phyloP scores from a whole-genome alignment of 345 rosid species.

The Firmiana major region DNA sequence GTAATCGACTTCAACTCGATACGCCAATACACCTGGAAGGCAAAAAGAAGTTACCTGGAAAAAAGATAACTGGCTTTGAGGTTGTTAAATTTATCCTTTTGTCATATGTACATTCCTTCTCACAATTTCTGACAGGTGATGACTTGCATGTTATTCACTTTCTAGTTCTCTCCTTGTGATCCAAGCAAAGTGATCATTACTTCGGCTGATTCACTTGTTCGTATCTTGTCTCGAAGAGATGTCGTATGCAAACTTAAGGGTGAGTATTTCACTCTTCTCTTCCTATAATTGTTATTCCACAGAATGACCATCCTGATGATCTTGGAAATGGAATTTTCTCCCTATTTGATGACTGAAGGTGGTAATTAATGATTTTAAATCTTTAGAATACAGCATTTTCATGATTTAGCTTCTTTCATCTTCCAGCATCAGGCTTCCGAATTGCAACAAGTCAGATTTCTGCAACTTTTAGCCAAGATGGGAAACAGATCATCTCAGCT shows the following conservation, averaged over 20 bases:
- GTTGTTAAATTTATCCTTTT: conserved; percentile 15
- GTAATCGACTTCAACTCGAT: conserved; percentile 33
- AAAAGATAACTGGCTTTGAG: conserved; percentile 59
- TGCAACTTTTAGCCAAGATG: conserved; percentile 53
- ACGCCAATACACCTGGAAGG: conserved; percentile 38
- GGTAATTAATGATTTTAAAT: not conserved
- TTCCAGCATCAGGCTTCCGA: conserved; percentile 36
- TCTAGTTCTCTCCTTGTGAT: conserved; percentile 50
- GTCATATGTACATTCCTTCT: not conserved
- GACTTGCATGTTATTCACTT: conserved; percentile 10
- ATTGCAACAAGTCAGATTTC: conserved; percentile 37
- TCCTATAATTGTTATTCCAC: not conserved
- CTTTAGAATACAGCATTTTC: not conserved
- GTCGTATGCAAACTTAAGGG: conserved; percentile 49
- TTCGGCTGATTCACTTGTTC: conserved; percentile 50
- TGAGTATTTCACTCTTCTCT: conserved; percentile 14
- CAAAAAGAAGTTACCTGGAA: conserved; percentile 49
- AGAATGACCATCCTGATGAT: not conserved
- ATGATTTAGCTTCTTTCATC: not conserved
- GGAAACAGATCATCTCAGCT: conserved; percentile 51
- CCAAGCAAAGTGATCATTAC: conserved; percentile 52
- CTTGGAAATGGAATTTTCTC: not conserved
- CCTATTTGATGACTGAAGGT: not conserved
- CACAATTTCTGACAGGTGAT: not conserved
- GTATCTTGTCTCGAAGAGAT: conserved; percentile 34